Evolutionary conservation across 2,329 filamentous ascomycete species (phyloP).

Genomic region (Seiridium unicorne): DNA sequence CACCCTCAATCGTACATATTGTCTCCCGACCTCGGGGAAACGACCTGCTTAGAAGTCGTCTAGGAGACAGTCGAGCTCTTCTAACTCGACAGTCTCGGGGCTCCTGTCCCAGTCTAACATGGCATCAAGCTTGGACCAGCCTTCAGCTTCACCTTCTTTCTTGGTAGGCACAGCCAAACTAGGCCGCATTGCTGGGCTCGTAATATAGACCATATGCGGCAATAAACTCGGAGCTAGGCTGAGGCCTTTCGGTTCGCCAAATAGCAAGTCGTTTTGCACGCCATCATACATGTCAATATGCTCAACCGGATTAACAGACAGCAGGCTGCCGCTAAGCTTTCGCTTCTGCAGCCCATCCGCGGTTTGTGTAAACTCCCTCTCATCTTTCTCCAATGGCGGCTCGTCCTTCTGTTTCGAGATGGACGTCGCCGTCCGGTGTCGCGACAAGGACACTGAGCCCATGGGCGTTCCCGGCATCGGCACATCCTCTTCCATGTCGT

Average conservation of each 20-base stretch:
- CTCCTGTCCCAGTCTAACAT: conserved; percentile 63
- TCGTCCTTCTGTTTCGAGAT: conserved; percentile 67
- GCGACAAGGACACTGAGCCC: conserved; percentile 51
- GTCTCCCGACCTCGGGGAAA: neutral
- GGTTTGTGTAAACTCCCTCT: conserved; percentile 95
- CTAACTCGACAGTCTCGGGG: conserved; percentile 86
- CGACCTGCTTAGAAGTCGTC: conserved; percentile 60
- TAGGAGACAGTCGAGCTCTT: conserved; percentile 87
- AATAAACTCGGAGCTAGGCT: conserved; percentile 28
- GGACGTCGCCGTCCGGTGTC: conserved; percentile 31
- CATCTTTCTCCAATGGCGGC: conserved; percentile 88
- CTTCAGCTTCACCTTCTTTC: conserved; percentile 39
- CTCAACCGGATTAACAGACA: conserved; percentile 32
- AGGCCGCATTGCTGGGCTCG: conserved; percentile 56
- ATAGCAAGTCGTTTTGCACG: conserved; percentile 50
- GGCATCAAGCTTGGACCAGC: conserved; percentile 42
- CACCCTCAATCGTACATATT: conserved; percentile 5
- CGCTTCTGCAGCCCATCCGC: conserved; percentile 77
- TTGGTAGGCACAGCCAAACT: conserved; percentile 40
- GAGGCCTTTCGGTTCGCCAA: conserved; percentile 40
- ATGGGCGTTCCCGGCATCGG: conserved; percentile 61
- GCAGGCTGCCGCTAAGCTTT: conserved; percentile 51
- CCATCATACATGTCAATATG: conserved; percentile 39
- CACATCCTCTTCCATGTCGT: conserved; percentile 64
- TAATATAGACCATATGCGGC: conserved; percentile 42